Evolutionary conservation across 1,284 basidiomycete genomes (phyloP), one percentile per base, ranked within the genome.

Genomic region (Moniliophthora roreri): DNA sequence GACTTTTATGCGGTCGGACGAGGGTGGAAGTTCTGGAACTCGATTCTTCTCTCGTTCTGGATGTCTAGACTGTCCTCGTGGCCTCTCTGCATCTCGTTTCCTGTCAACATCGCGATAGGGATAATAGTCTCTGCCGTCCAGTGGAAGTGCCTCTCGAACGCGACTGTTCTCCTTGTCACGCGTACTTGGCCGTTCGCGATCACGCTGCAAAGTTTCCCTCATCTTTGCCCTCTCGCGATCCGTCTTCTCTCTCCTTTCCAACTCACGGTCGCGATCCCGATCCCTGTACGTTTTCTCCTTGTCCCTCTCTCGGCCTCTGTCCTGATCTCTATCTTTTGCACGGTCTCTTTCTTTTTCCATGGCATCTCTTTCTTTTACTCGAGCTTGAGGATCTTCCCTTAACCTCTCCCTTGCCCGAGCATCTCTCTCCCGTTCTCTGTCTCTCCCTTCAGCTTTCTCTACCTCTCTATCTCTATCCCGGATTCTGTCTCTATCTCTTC

Each of bases 401-500:
- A 52, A 39, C 41, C 35, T 56, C 53, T 28, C 20, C 37, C 24
- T 49, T 37, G 37, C 36, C 34, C 39, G 15, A 8, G 6, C 44
- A 40, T 42, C 13, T 11, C 28, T 32, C 28, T 32, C 28, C 11
- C 7, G 28, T 32, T 60, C 8, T 51, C 56, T 62, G 39, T 41
- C 32, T 38, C 50, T 34, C 50, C 52, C 37, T 39, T 55, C 49
- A 41, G 39, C 35, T 55, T 18, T 50, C 37, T 23, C 46, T 28
- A 38, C 54, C 51, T 38, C 51, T 36, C 51, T 36, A 10, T 55
- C 45, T 55, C 52, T 59, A 55, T 56, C 53, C 59, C 49, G 28
- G 55, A 60, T 16, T 72, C 64, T 28, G 34, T 49, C 21, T 41
- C 21, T 53, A 37, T 57, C 60, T 45, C 50, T 58, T n/a, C 60